Evolutionary conservation across 192 early-diverging fungal species (phyloP).

Genomic region (Helicostylum pulchrum): DNA sequence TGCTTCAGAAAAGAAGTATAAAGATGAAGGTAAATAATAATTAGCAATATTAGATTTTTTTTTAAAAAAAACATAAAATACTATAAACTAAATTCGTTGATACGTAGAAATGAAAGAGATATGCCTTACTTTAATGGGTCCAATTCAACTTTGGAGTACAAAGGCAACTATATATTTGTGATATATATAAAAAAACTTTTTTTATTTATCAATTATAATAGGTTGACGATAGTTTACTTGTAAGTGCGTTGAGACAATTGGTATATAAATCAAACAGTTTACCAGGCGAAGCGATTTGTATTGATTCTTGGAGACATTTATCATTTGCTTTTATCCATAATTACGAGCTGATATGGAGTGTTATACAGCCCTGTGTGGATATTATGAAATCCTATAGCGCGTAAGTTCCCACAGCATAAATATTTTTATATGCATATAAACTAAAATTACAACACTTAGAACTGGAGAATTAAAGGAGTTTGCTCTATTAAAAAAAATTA

Average conservation of each 20-base stretch:
- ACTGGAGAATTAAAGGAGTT: no score
- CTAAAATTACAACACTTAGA: no score
- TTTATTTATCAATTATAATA: not conserved
- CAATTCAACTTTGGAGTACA: not conserved
- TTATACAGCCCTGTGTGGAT: not conserved
- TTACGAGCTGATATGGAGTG: not conserved
- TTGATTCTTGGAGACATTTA: not conserved
- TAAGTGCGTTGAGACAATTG: not conserved
- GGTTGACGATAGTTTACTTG: not conserved
- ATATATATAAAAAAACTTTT: not conserved
- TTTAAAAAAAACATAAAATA: no score
- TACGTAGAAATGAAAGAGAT: not conserved
- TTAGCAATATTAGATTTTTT: no score
- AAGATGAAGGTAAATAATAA: no score
- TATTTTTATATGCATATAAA: no score
- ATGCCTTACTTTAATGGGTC: not conserved
- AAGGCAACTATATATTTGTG: not conserved
- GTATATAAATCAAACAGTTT: not conserved
- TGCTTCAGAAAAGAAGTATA: no score
- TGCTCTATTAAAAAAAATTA: not conserved
- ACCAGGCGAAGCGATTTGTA: not conserved
- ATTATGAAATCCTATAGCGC: not conserved
- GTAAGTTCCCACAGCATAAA: not conserved
- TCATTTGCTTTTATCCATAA: not conserved
- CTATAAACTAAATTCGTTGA: not conserved